These are phyloP conservation scores for Vachellia pachyceras DNA, from an alignment of 306 rosid genomes.

Conservation along the genomic window DNA sequence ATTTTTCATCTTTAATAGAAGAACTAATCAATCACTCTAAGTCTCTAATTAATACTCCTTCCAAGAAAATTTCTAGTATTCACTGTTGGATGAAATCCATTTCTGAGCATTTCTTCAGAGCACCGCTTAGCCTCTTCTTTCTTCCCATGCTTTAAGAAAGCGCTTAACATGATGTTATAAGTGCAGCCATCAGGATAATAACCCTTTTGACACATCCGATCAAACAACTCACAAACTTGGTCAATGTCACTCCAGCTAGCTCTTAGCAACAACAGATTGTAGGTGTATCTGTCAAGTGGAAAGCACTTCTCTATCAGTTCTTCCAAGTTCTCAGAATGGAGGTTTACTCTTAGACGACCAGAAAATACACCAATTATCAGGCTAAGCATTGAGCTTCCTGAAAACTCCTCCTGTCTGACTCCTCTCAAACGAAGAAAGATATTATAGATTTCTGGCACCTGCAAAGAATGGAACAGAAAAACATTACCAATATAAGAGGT, in stretches of 20 bases:
- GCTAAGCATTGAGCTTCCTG: conserved; percentile 53
- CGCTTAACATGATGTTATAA: conserved; percentile 61
- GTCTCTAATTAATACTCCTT: neutral
- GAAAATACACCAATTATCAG: conserved; percentile 68
- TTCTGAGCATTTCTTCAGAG: conserved; percentile 54
- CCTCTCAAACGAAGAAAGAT: conserved; percentile 54
- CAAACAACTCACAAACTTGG: conserved; percentile 57
- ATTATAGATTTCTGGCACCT: conserved; percentile 54
- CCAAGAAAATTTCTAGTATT: conserved; percentile 27
- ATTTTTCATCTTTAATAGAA: conserved; percentile 33
- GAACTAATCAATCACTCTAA: neutral
- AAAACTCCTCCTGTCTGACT: conserved; percentile 40
- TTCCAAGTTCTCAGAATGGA: conserved; percentile 55
- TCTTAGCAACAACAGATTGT: conserved; percentile 70
- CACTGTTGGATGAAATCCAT: conserved; percentile 53
- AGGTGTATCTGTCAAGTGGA: conserved; percentile 65
- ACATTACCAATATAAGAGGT: conserved; percentile 75
- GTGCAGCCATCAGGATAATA: conserved; percentile 69
- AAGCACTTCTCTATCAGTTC: conserved; percentile 67
- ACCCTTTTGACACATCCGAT: conserved; percentile 63
- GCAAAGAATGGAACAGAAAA: conserved; percentile 64
- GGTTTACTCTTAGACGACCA: conserved; percentile 50
- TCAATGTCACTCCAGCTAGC: conserved; percentile 47
- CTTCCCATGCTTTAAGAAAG: conserved; percentile 63
- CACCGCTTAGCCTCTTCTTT: conserved; percentile 56